Conservation (phyloP, 2,329 filamentous ascomycete species). For the Claviceps fusiformis region DNA sequence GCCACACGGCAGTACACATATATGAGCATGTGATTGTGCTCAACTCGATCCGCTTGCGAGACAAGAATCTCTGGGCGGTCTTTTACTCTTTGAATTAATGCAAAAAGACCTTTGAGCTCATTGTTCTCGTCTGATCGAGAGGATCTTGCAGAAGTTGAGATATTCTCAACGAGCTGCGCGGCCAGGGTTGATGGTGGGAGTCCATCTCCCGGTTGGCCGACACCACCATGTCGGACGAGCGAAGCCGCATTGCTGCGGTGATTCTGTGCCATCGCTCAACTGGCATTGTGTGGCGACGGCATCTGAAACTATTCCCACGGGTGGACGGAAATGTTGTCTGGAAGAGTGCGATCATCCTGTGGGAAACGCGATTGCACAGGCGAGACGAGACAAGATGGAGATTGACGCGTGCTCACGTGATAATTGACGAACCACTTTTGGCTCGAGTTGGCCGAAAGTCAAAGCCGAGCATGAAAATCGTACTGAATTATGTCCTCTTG, state of each 20-base stretch:
- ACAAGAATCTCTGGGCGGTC: conserved; percentile 41
- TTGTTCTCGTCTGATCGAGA: conserved; percentile 53
- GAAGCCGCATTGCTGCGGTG: conserved; percentile 10
- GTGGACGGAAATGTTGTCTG: background rate
- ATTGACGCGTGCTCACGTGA: conserved; percentile 6
- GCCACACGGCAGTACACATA: conserved; percentile 73
- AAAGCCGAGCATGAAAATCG: background rate
- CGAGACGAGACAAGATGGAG: background rate
- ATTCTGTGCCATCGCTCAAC: conserved; percentile 16
- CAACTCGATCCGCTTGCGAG: conserved; percentile 49
- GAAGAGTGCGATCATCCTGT: background rate
- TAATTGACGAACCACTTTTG: background rate
- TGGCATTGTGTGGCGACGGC: conserved; percentile 11
- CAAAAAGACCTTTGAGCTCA: conserved; percentile 59
- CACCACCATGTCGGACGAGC: conserved; percentile 7
- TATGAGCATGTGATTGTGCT: conserved; percentile 74
- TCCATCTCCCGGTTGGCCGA: conserved; percentile 10
- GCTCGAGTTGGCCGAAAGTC: background rate
- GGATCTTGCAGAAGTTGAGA: conserved; percentile 50
- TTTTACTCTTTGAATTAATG: conserved; percentile 40
- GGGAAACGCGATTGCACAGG: background rate
- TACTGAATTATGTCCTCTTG: conserved; percentile 7
- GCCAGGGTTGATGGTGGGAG: conserved; percentile 70
- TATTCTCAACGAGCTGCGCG: conserved; percentile 73
- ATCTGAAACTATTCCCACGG: background rate